Evolutionary conservation across 768 basidiomycete genomes (phyloP).

Genomic region (Russula brevipes): DNA sequence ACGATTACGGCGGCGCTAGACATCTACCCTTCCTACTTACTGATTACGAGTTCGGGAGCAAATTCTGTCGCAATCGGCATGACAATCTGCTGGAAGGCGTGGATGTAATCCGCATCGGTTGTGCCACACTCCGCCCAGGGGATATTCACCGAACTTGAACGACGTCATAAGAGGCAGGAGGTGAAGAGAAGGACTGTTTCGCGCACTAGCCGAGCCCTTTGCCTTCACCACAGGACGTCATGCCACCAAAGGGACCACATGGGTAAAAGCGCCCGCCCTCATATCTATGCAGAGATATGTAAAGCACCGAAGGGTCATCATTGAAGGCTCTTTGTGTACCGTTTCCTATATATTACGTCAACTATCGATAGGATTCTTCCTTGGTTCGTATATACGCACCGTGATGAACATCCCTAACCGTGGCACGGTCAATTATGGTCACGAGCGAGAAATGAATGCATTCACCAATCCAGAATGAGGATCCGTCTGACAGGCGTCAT

Average conservation of each 20-base stretch:
- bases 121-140: constrained; percentile 89
- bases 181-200: constrained; percentile 2
- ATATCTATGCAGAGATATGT: constrained; percentile 93
- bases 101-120: constrained; percentile 92
- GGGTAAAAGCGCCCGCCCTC: constrained; percentile 92
- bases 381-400: constrained; percentile 41
- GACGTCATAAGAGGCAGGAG: constrained; percentile 8
- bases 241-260: constrained; percentile 80
- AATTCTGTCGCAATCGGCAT: constrained; percentile 99
- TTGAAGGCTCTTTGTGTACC: constrained; percentile 96
- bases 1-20: background rate
- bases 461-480: constrained; percentile 92
- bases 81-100: constrained; percentile 91
- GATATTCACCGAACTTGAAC: constrained; percentile 81
- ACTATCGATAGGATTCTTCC: background rate
- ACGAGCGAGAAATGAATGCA: constrained; percentile 17
- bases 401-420: constrained; percentile 87
- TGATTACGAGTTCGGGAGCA: constrained; percentile 91
- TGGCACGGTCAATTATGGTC: constrained; percentile 1
- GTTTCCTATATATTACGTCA: constrained; percentile 58
- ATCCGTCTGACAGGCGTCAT: constrained; percentile 68
- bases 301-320: constrained; percentile 86
- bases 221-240: constrained; percentile 83
- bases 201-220: constrained; percentile 81
- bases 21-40: constrained; percentile 43